A percentile compares a stretch with the other conserved stretches of the same genome.
phyloP scores from a whole-genome alignment of 768 basidiomycete species.

The Lactarius pseudohatsudake region DNA sequence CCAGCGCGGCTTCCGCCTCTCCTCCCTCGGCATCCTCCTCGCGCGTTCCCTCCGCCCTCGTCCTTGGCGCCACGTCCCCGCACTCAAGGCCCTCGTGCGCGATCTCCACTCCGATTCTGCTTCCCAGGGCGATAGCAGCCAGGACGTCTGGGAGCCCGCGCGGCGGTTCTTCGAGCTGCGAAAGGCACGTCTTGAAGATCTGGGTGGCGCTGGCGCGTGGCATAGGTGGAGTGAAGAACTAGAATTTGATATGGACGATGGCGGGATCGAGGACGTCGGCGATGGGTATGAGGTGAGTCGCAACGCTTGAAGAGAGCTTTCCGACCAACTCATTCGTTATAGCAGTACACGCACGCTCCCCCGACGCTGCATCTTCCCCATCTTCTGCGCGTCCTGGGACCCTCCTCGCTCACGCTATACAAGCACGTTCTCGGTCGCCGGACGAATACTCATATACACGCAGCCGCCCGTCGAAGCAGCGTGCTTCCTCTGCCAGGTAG shows the following conservation, averaged over 20 bases:
- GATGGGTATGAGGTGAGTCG: conserved; percentile 6
- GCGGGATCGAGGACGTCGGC: neutral
- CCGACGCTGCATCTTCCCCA: conserved; percentile 76
- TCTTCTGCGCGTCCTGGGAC: conserved; percentile 73
- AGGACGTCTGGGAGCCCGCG: conserved; percentile 62
- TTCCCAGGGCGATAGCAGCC: neutral
- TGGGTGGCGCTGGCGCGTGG: conserved; percentile 62
- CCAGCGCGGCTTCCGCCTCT: conserved; percentile 77
- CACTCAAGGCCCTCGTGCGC: conserved; percentile 59
- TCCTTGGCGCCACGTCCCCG: conserved; percentile 72
- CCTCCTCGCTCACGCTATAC: conserved; percentile 74
- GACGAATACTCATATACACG: conserved; percentile 77
- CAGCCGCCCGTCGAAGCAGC: conserved; percentile 78
- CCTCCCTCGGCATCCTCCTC: conserved; percentile 73
- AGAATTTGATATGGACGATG: conserved; percentile 34
- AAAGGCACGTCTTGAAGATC: conserved; percentile 48
- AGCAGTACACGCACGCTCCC: conserved; percentile 35
- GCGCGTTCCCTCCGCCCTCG: conserved; percentile 62
- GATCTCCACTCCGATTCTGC: conserved; percentile 49
- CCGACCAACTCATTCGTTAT: neutral
- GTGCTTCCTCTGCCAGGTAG: conserved; percentile 61
- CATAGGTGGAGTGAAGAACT: conserved; percentile 68
- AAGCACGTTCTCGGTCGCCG: conserved; percentile 74
- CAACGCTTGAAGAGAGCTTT: neutral
- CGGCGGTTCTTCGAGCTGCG: conserved; percentile 65